These are phyloP conservation scores for Apiospora hydei DNA, from an alignment of 2,329 filamentous ascomycete species.

Conservation along the genomic window DNA sequence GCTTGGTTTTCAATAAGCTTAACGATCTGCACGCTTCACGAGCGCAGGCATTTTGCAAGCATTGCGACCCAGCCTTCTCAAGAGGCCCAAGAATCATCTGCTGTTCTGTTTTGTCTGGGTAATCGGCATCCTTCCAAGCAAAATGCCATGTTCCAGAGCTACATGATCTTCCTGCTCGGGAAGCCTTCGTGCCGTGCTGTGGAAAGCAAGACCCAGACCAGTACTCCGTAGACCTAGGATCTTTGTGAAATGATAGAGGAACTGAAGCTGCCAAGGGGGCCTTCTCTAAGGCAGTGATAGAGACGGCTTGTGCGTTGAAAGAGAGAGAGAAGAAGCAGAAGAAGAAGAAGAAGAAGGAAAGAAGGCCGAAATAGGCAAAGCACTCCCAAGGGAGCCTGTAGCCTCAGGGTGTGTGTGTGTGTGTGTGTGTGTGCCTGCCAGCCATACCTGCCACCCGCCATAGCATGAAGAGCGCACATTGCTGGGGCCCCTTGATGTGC, in stretches of 20 bases:
- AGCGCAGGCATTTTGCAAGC: neutral
- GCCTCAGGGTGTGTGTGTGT: neutral
- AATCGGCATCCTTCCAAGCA: neutral
- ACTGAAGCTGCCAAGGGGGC: neutral
- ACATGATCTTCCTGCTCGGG: constrained; percentile 7
- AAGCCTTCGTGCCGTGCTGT: neutral
- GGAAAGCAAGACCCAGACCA: neutral
- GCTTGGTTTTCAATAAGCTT: constrained; percentile 17
- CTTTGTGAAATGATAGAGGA: neutral
- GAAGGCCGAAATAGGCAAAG: neutral
- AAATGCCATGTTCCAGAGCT: constrained; percentile 14
- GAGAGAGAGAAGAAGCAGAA: no score
- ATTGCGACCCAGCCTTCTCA: neutral
- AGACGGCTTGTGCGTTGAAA: neutral
- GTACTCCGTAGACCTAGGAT: no score
- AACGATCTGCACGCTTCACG: constrained; percentile 15
- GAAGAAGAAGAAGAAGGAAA: neutral
- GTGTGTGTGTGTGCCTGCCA: neutral
- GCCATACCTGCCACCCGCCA: neutral
- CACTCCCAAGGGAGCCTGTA: neutral
- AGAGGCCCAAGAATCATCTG: neutral
- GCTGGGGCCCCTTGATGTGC: constrained; percentile 8
- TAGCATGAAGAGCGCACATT: constrained; percentile 1
- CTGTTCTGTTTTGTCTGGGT: neutral
- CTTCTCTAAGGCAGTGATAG: neutral